phyloP scores from a whole-genome alignment of 2,329 filamentous ascomycete species.

The Phialophora expanda region DNA sequence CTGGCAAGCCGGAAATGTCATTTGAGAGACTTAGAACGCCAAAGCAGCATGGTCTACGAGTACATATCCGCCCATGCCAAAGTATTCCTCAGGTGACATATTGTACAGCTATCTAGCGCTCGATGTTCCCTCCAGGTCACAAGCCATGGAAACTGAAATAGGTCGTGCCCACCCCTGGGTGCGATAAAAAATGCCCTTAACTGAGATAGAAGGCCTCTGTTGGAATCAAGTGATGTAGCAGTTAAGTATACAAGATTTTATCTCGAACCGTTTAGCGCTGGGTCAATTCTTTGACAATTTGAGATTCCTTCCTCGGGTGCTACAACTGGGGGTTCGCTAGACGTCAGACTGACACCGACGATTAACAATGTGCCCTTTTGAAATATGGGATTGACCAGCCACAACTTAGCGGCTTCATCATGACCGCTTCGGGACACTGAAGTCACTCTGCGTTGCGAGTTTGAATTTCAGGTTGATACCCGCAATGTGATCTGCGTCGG shows the following conservation, averaged over 20 bases:
- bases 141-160: too few relatives aligned
- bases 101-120: background rate
- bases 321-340: background rate
- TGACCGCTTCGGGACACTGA: conserved; percentile 29
- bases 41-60: background rate
- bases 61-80: background rate
- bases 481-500: conserved; percentile 28
- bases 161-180: too few relatives aligned
- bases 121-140: too few relatives aligned
- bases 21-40: background rate
- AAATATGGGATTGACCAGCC: background rate
- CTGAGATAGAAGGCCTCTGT: too few relatives aligned
- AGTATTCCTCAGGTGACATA: background rate
- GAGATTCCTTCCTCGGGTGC: background rate
- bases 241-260: background rate
- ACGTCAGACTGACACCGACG: too few relatives aligned
- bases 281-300: background rate
- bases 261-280: background rate
- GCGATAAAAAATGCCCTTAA: too few relatives aligned
- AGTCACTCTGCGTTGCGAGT: conserved; percentile 23
- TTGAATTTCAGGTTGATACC: conserved; percentile 32
- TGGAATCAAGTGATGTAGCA: background rate
- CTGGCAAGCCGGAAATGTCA: background rate
- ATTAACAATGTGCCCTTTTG: background rate
- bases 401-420: background rate